Percentiles rank a stretch among this genome's conserved stretches.
phyloP scores from a whole-genome alignment of 202 grass and related monocot species.

The Hordeum pubiflorum region DNA sequence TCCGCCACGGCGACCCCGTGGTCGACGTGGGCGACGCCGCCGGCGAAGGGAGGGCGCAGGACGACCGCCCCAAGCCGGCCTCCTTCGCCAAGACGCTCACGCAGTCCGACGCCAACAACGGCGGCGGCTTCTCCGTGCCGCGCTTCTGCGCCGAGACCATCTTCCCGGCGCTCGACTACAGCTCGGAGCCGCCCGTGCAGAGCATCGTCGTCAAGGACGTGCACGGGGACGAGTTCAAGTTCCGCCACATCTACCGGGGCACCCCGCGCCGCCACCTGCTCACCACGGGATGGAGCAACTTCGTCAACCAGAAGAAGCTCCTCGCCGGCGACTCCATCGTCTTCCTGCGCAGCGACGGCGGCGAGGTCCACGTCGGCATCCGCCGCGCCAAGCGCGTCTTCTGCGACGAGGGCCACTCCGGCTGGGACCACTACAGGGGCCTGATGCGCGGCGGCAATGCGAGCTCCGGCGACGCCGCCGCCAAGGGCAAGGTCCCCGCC shows the following conservation, averaged over 20 bases:
- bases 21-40: constrained; percentile 33
- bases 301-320: constrained; percentile 80
- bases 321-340: constrained; percentile 74
- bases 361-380: constrained; percentile 60
- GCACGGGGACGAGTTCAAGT: constrained; percentile 73
- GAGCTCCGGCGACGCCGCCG: not conserved
- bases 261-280: constrained; percentile 82
- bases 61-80: constrained; percentile 24
- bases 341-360: constrained; percentile 57
- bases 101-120: constrained; percentile 89
- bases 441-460: constrained; percentile 30
- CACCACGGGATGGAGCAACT: constrained; percentile 87
- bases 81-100: constrained; percentile 92
- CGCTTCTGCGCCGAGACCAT: constrained; percentile 81
- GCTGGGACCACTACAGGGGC: constrained; percentile 32
- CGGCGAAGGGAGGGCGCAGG: not conserved
- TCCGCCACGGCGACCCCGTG: constrained; percentile 27
- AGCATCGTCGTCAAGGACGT: constrained; percentile 54
- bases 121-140: constrained; percentile 80
- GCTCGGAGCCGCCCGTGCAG: constrained; percentile 55
- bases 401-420: constrained; percentile 11
- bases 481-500: constrained; percentile 40
- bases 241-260: constrained; percentile 91
- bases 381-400: constrained; percentile 47
- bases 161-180: constrained; percentile 79